Conservation (phyloP, 352 stramenopile genomes). For the Chrysophaeum taylorii region DNA sequence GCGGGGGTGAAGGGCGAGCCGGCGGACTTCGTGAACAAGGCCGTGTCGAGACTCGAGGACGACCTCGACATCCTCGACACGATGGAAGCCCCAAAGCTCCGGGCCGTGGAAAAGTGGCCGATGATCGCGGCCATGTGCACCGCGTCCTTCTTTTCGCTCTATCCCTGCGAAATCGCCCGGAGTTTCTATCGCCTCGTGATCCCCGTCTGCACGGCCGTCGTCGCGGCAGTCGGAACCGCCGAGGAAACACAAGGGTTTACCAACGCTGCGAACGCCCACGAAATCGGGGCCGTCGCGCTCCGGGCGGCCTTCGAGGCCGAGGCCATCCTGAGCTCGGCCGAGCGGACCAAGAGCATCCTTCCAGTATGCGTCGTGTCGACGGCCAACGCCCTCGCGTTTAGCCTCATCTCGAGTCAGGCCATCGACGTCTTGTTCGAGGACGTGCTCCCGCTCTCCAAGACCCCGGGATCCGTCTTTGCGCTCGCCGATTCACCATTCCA, state of each 20-base stretch:
- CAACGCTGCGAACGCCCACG: background rate
- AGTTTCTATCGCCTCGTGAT: too few species aligned
- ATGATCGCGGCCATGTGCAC: too few species aligned
- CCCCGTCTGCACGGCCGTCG: background rate
- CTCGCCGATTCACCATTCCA: too few species aligned
- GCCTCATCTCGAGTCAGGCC: background rate
- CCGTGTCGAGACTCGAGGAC: too few species aligned
- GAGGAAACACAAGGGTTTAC: background rate
- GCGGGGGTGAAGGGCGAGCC: too few species aligned
- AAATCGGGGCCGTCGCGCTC: conserved; percentile 12
- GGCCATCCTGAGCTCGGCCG: background rate
- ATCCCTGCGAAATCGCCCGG: too few species aligned
- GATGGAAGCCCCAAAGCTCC: too few species aligned
- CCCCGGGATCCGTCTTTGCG: too few species aligned
- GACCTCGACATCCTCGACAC: too few species aligned
- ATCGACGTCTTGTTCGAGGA: conserved; percentile 9
- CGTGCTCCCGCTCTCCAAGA: background rate
- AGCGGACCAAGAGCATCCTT: conserved; percentile 16
- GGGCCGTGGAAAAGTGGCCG: too few species aligned
- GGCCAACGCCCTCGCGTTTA: background rate
- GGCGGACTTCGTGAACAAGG: too few species aligned
- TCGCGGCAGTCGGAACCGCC: background rate
- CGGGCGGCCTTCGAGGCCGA: conserved; percentile 21
- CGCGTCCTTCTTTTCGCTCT: too few species aligned
- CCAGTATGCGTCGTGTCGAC: conserved; percentile 16